Evolutionary conservation across 495 filamentous ascomycete species (phyloP).

Genomic region (Acidiella bohemica): DNA sequence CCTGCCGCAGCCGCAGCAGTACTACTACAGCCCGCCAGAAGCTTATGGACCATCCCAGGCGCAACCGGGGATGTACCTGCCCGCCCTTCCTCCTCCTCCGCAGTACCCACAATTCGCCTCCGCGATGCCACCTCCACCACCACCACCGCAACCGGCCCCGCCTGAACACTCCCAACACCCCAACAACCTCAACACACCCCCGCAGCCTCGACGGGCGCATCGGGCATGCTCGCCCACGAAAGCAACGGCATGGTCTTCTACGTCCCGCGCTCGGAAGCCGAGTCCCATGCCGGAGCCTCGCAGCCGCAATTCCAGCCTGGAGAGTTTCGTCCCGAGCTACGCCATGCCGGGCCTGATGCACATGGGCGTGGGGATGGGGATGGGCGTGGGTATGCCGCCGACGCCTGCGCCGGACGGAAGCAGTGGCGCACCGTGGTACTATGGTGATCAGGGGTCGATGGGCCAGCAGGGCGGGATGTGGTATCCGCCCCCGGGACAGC

Average conservation of each 20-base stretch:
- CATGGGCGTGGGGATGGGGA: background rate
- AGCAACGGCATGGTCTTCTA: conserved; percentile 93
- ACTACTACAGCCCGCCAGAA: conserved; percentile 30
- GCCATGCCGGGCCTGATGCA: conserved; percentile 15
- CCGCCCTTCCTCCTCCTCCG: no score
- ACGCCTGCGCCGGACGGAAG: no score
- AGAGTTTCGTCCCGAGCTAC: conserved; percentile 18
- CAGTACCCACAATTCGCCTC: conserved; percentile 9
- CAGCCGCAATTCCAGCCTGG: conserved; percentile 15
- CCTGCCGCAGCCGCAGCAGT: conserved; percentile 34
- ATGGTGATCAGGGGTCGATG: background rate
- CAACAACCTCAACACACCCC: no score
- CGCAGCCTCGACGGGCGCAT: no score
- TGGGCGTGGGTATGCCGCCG: background rate
- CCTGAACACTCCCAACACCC: conserved; percentile 23
- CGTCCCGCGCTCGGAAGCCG: conserved; percentile 55
- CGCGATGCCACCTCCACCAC: conserved; percentile 1
- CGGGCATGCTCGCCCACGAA: conserved; percentile 77
- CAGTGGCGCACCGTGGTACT: background rate
- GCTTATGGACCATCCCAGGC: background rate
- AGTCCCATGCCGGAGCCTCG: conserved; percentile 25
- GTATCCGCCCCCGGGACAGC: no score
- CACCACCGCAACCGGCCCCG: background rate
- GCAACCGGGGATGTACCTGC: conserved; percentile 14
- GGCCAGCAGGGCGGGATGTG: no score